Percentiles rank a stretch among this genome's conserved stretches.
These are phyloP conservation scores for Tetrapyrgos nigripes DNA, from an alignment of 1,284 basidiomycete species.

Conservation along the genomic window DNA sequence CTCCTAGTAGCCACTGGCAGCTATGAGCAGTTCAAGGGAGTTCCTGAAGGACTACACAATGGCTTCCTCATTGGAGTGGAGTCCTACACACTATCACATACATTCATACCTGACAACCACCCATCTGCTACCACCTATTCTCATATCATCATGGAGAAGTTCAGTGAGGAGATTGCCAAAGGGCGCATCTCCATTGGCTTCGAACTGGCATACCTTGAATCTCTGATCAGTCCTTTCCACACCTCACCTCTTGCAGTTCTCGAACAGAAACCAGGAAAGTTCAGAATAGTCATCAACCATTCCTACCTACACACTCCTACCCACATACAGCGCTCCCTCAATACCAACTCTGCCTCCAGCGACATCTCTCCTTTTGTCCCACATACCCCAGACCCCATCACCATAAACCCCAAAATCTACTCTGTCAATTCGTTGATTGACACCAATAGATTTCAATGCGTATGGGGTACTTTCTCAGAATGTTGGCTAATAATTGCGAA, in stretches of 20 bases:
- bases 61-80: too few species aligned
- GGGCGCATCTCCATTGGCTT: conserved; percentile 1
- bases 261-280: too few species aligned
- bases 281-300: neutral
- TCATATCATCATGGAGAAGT: too few species aligned
- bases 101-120: too few species aligned
- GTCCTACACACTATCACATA: too few species aligned
- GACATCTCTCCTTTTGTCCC: too few species aligned
- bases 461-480: conserved; percentile 12
- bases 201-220: neutral
- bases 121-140: too few species aligned
- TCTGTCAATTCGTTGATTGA: conserved; percentile 11
- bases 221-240: neutral
- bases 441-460: conserved; percentile 5
- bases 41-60: conserved; percentile 5
- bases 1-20: neutral
- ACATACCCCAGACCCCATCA: neutral
- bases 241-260: too few species aligned
- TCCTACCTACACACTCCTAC: too few species aligned
- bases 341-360: neutral
- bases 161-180: too few species aligned
- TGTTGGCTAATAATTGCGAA: conserved; percentile 1
- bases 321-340: neutral
- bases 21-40: too few species aligned
- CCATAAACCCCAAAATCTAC: neutral